Base-by-base conservation (phyloP, 1,139 yeast species). In the Zhuliangozyma parablackwelliae region DNA sequence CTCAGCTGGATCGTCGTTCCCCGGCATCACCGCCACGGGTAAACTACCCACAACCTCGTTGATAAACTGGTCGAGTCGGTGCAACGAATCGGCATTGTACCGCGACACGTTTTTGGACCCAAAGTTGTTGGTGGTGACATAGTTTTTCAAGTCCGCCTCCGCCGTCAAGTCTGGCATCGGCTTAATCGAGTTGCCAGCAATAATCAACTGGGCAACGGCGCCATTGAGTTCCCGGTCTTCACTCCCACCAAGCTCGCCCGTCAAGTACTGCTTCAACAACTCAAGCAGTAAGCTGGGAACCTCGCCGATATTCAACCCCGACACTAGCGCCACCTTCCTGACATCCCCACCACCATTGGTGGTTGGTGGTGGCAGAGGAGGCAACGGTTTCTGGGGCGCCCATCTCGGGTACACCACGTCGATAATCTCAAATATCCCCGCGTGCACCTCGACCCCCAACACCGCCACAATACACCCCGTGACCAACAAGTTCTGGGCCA, bases 381-480 rank as follows among this genome's bases (percentile, higher is more conserved):
- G 10, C 16, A 64, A 41, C 3, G 75, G 69, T 30, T 54, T 55
- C 54, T 84, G 95, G 0, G 80, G 80, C 2, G 83, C 69, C 23
- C 73, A 60, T 10, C 69, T 72, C 0, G 97, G 95, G 47, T 78
- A 84, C 4, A 75, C 75, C 5, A 90, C 69, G 53, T 90, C 97
- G 50, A 87, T 74, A 2, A 88, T 87, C 45, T 85, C 88, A 57
- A 94, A 90, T 7, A 83, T 71, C 2, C 97, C 98, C 0, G 90
- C 81, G 33, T 78, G 79, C 9, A 84, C 72, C 54, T 90, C 97
- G 61, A 86, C 79, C 0, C 99, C 99, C 16, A 90, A 59, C 0
- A 89, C 75, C 0, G 92, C 97, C 10, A 89, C 78, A 1, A 90
- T 82, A 20, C 82, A 75, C 2, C 99, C 99, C 0, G 97, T 90